Evolutionary conservation across 2,329 filamentous ascomycete species (phyloP), one percentile per base, ranked within the genome.

Genomic region (Escovopsis sp.): DNA sequence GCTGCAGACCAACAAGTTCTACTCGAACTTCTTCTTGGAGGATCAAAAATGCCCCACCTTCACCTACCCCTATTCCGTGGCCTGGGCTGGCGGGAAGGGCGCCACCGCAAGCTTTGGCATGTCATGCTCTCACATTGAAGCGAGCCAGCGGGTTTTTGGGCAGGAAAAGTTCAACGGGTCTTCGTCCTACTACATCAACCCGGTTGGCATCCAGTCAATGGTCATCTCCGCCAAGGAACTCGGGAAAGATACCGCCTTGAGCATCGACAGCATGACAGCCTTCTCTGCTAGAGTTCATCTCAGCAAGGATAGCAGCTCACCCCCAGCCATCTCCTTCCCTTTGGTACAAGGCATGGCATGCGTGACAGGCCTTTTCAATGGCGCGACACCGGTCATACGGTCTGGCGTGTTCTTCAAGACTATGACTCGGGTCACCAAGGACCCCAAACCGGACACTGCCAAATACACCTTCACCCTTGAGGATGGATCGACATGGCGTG

Each of bases 311-410:
- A 54, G 59, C n/a, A 65, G 65, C 3, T 68, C 71, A 7, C 57
- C 66, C 1, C 72, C 81, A 1, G 67, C 72, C 1, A 71, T 96
- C 15, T 80, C 75, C 0, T 86, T 94, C 48, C 87, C 88, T 0
- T 56, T 95, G 7, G 77, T 94, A 0, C 89, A 96, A 55, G 91
- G 91, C 10, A 91, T 93, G 77, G 81, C 76, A 0, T 94, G 87
- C 51, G 68, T 94, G 14, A 95, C 88, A 5, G 88, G 71, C 1
- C 59, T 82, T 14, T 96, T 88, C 60, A 70, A 68, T 41, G 76
- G 77, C 27, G 69, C 76, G 0, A 79, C 76, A 7, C 89, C 89
- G 0, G 55, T 79, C 4, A 70, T 96, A 35, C 78, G 88, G 50
- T 81, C 79, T 16, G 78, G 76, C 1, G 72, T 91, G 2, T 81